Evolutionary conservation across 352 stramenopile species (phyloP).

Genomic region (Pythium aristosporum): DNA sequence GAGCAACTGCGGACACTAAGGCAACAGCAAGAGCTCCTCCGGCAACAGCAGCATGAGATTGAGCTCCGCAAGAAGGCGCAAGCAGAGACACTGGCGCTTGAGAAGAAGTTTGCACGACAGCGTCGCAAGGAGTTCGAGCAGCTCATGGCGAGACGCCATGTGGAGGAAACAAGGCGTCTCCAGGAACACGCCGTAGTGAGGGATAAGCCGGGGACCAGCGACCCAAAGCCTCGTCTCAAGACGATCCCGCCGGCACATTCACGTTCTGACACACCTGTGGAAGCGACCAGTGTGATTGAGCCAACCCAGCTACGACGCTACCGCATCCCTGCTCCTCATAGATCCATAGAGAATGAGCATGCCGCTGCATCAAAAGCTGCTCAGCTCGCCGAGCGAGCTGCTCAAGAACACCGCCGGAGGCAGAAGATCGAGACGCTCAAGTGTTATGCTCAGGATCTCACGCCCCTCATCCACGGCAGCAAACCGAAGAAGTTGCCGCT

Average conservation of each 20-base stretch:
- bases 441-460: constrained; percentile 68
- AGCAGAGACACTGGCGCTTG: constrained; percentile 30
- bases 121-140: constrained; percentile 24
- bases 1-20: constrained; percentile 49
- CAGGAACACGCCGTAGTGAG: constrained; percentile 1
- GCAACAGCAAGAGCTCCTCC: constrained; percentile 44
- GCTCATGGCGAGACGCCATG: constrained; percentile 16
- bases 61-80: constrained; percentile 37
- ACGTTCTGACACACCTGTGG: not conserved
- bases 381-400: constrained; percentile 13
- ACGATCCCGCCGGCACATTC: not conserved
- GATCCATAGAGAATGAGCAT: not conserved
- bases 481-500: constrained; percentile 46
- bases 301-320: constrained; percentile 4
- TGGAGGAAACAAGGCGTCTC: constrained; percentile 32
- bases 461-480: constrained; percentile 47
- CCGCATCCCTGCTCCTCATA: not conserved
- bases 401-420: constrained; percentile 34
- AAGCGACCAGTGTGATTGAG: not conserved
- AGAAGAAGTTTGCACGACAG: constrained; percentile 34
- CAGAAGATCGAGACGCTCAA: constrained; percentile 33
- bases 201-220: not conserved
- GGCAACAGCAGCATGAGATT: constrained; percentile 46
- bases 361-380: constrained; percentile 4
- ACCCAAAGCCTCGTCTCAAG: not conserved